Base-by-base conservation (phyloP, 805 yeast species). In the Candida easanensis region DNA sequence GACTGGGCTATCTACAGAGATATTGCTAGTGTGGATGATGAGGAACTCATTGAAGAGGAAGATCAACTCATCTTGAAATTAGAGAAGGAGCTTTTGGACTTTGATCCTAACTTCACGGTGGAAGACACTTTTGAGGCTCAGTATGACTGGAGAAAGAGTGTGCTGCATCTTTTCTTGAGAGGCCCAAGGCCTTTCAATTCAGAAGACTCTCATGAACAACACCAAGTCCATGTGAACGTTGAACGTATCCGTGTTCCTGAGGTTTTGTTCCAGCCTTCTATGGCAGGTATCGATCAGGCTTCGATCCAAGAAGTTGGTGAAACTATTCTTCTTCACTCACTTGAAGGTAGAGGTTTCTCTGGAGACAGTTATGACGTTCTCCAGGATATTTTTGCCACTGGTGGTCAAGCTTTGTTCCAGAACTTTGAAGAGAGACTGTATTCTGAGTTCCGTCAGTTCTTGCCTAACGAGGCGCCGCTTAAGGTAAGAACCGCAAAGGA, bases 251-350 rank as follows among this genome's bases (percentile, higher is more conserved):
- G 95, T 44, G 87, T 91, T 2, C 97, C 98, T 0, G 99, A 93
- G 64, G 82, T 90, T 2, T 60, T 89, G 37, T 89, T 93, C 64
- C 93, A 91, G 61, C 99, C 99, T 6, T 76, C 83, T 8, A 88
- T 93, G 49, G 96, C 95, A 0, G 99, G 99, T 18, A 70, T 89
- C 18, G 99, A 93, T 63, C 98, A 90, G 65, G 96, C 97, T 0
- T 98, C 98, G 21, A 72, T 93, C n/a, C 60, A 77, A 19, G 98
- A 93, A 63, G 65, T 89, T 32, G 73, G 82, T 42, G 84, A 82
- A 50, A 84, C 81, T 45, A 71, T 88, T 7, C 57, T 90, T 5
- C 57, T 77, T 32, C 74, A 80, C 37, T 73, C 89, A 54, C 69
- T 81, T 40, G 79, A 78, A 22, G 75, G 79, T 0, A 74, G 73